Conservation (phyloP, 768 basidiomycete genomes). For the Lanmaoa pseudosensibilis region DNA sequence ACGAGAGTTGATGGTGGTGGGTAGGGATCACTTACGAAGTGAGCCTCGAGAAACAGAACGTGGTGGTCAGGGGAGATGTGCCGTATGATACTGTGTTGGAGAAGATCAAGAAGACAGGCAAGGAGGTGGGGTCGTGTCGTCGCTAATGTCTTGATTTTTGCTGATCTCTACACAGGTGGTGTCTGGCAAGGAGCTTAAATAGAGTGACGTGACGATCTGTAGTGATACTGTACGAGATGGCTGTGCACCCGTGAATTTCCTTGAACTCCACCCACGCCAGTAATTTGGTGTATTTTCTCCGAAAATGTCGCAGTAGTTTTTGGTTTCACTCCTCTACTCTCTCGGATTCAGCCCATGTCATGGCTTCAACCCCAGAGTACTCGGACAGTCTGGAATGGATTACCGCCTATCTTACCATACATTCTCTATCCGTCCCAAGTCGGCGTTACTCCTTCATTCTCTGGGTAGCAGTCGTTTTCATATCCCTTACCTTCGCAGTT, state of each 20-base stretch:
- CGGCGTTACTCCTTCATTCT: conserved; percentile 58
- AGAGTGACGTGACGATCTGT: background rate
- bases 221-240: too few relatives aligned
- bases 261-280: too few relatives aligned
- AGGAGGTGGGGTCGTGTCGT: conserved; percentile 56
- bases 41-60: conserved; percentile 67
- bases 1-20: background rate
- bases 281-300: too few relatives aligned
- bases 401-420: conserved; percentile 56
- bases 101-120: conserved; percentile 90
- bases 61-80: conserved; percentile 60
- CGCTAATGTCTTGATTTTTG: background rate
- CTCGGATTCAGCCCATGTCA: conserved; percentile 16
- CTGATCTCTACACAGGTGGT: conserved; percentile 31
- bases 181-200: conserved; percentile 41
- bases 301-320: background rate
- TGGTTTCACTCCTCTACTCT: background rate
- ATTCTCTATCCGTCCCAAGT: conserved; percentile 50
- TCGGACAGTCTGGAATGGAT: conserved; percentile 51
- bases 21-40: conserved; percentile 49
- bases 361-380: conserved; percentile 46
- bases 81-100: conserved; percentile 64
- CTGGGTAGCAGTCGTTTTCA: conserved; percentile 51
- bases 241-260: too few relatives aligned
- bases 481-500: conserved; percentile 41